A percentile compares a stretch with the other conserved stretches of the same genome.
Evolutionary conservation across 306 rosid species (phyloP).

Genomic region (Prunus fruticosa): DNA sequence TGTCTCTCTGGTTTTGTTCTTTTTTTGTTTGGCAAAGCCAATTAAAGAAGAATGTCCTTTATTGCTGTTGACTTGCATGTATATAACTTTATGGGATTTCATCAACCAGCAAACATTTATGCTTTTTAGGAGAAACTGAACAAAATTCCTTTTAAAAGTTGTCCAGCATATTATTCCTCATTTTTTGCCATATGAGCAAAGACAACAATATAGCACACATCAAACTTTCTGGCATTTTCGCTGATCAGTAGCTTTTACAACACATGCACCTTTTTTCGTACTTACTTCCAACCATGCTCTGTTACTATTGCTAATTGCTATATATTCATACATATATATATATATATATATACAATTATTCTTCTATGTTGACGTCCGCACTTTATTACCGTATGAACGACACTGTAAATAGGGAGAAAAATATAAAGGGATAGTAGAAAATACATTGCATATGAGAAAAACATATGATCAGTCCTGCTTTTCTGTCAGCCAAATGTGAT

Average conservation of each 20-base stretch:
- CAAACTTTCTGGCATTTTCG: conserved; percentile 20
- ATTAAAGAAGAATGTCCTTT: no score
- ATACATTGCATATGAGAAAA: no score
- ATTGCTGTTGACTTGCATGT: background rate
- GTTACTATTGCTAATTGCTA: background rate
- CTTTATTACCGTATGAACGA: fast-evolving
- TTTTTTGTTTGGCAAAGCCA: background rate
- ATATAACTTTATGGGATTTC: background rate
- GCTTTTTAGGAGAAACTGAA: conserved; percentile 6
- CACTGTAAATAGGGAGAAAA: fast-evolving
- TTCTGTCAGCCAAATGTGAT: conserved; percentile 5
- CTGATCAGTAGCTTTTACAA: conserved; percentile 16
- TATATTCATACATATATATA: background rate
- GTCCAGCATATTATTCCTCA: conserved; percentile 9
- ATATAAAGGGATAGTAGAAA: fast-evolving
- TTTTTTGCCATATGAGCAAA: conserved; percentile 7
- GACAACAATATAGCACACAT: conserved; percentile 22
- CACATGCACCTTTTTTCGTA: conserved; percentile 16
- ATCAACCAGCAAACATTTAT: background rate
- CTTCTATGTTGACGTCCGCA: no score
- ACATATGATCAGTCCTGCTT: background rate
- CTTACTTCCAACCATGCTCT: conserved; percentile 13
- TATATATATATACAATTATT: no score
- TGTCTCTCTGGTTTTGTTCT: background rate
- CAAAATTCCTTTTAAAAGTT: conserved; percentile 10